Evolutionary conservation across 768 basidiomycete genomes (phyloP), one percentile per base, ranked within the genome.

Genomic region (Pulveroboletus sp.): DNA sequence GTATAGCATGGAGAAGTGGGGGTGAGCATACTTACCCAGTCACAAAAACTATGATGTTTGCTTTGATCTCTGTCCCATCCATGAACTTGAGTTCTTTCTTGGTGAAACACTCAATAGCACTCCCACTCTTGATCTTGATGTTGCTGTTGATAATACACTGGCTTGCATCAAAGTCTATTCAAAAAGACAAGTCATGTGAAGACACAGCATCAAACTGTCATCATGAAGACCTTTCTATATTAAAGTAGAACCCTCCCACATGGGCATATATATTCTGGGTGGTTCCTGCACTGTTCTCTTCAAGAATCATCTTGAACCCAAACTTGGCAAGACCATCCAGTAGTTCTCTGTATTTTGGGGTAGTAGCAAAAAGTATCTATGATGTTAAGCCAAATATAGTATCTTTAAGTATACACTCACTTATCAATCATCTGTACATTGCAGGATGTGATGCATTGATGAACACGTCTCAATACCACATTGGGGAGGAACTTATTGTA

Each of bases 71-170:
- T 0, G 64, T 65, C 12, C 63, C 68, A 27, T 69, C 66, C 9
- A 39, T 58, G 36, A 70, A 60, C 39, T 50, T 46, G 45, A 71
- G 58, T n/a, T 68, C 61, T 11, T 59, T 56, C 45, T 61, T 46
- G 0, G 68, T 72, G 54, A 69, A 72, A 1, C 52, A 43, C 36
- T 61, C 54, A 44, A 71, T 65, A 2, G 54, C 40, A 8, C 67
- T 61, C 21, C 75, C 78, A 55, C 64, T 72, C 67, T 77, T 79
- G 62, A 81, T 55, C 55, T 77, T 77, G 67, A 81, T 78, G 39
- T 71, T 67, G 14, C 79, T 76, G 18, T 75, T 60, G 18, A 69
- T 69, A 55, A 79, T 73, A 45, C 73, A 63, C 45, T 72, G 66
- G 44, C 73, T 71, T 1, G 74, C 72, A 9, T 75, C 77, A 8